phyloP scores from a whole-genome alignment of 2,329 filamentous ascomycete genomes.

The Curvularia hawaiiensis region DNA sequence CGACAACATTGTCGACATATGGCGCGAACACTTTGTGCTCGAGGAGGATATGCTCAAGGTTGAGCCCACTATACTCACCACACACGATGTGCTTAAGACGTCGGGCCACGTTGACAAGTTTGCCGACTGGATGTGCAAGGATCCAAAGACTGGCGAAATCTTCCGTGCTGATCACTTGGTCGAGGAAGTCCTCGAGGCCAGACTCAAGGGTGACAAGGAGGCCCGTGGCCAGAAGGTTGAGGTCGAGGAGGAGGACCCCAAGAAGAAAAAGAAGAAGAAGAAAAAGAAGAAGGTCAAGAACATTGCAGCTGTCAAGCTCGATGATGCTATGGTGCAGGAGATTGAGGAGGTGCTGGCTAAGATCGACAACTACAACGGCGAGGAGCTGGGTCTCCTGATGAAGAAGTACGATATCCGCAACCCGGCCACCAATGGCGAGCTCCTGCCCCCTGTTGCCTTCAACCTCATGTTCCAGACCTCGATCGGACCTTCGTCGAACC shows the following conservation, averaged over 20 bases:
- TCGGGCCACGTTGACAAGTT: slow-evolving; percentile 96
- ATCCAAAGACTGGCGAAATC: slow-evolving; percentile 96
- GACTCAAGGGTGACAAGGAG: slow-evolving; percentile 89
- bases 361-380: slow-evolving; percentile 93
- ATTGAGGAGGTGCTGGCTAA: slow-evolving; percentile 90
- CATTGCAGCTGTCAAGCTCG: slow-evolving; percentile 72
- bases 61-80: slow-evolving; percentile 92
- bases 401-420: slow-evolving; percentile 88
- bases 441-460: slow-evolving; percentile 84
- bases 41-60: slow-evolving; percentile 96
- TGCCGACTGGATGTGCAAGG: slow-evolving; percentile 99
- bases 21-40: slow-evolving; percentile 92
- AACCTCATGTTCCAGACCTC: slow-evolving; percentile 99
- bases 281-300: slow-evolving; percentile 82
- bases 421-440: slow-evolving; percentile 76
- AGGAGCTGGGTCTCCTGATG: slow-evolving; percentile 85
- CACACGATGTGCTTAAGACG: slow-evolving; percentile 92
- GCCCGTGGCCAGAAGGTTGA: slow-evolving; percentile 81
- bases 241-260: slow-evolving; percentile 75
- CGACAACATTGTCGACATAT: slow-evolving; percentile 84
- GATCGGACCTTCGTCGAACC: slow-evolving; percentile 88
- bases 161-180: slow-evolving; percentile 96
- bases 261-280: slow-evolving; percentile 93
- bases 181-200: slow-evolving; percentile 86
- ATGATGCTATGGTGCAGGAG: slow-evolving; percentile 83